Evolutionary conservation across 2,329 filamentous ascomycete species (phyloP).

Genomic region (Fusarium vanettenii): DNA sequence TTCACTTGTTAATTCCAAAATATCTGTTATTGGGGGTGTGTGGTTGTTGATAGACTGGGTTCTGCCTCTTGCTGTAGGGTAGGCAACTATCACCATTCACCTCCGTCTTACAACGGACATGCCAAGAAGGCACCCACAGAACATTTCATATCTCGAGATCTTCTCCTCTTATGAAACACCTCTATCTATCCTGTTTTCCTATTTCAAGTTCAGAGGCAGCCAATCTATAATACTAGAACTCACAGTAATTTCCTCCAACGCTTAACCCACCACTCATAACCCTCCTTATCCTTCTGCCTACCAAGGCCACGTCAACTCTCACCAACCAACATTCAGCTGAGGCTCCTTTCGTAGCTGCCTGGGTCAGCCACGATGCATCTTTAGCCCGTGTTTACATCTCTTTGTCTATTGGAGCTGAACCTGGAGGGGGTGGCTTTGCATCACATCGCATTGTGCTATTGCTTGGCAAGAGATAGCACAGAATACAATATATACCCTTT

Average conservation of each 20-base stretch:
- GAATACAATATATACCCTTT: background rate
- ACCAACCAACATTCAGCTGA: background rate
- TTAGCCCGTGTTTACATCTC: background rate
- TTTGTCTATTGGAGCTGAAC: background rate
- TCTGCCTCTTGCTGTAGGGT: background rate
- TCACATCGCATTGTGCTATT: background rate
- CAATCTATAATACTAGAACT: background rate
- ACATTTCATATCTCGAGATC: background rate
- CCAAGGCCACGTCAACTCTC: background rate
- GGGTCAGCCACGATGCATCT: background rate
- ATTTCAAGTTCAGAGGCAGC: background rate
- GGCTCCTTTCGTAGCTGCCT: conserved; percentile 14
- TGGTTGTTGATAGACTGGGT: background rate
- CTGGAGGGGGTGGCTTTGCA: background rate
- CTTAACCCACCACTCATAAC: conserved; percentile 42
- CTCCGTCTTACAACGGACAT: background rate
- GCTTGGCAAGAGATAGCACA: background rate
- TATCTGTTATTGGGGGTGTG: background rate
- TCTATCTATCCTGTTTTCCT: background rate
- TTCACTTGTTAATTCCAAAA: too few relatives aligned
- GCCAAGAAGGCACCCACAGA: background rate
- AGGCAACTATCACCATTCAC: too few relatives aligned
- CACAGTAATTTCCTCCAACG: background rate
- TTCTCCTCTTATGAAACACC: background rate
- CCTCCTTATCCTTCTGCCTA: conserved; percentile 48